A percentile compares a stretch with the other conserved stretches of the same genome.
phyloP scores from a whole-genome alignment of 805 yeast genomes.

The Ogataea sp. region DNA sequence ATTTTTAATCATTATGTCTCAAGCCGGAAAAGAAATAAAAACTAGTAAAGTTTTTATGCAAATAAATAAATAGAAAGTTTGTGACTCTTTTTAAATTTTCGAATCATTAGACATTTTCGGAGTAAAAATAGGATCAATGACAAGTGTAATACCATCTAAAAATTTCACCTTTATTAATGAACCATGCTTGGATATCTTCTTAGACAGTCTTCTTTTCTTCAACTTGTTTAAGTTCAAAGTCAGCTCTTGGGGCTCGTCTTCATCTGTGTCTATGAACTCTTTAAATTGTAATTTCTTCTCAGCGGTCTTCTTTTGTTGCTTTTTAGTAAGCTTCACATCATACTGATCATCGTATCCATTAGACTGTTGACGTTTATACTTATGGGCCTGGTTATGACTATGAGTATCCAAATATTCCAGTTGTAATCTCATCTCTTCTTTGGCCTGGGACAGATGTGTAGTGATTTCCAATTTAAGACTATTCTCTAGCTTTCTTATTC shows the following conservation, averaged over 20 bases:
- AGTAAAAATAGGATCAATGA: constrained; percentile 31
- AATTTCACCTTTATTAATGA: constrained; percentile 29
- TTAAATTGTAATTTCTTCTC: background rate
- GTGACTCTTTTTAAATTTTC: constrained; percentile 4
- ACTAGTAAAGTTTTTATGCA: too few species aligned
- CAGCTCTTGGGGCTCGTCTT: constrained; percentile 1
- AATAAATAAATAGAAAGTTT: background rate
- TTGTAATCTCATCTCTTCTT: too few species aligned
- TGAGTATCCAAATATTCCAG: too few species aligned
- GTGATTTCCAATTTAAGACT: constrained; percentile 20
- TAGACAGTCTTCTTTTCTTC: constrained; percentile 15
- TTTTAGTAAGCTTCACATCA: background rate
- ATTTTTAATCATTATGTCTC: too few species aligned
- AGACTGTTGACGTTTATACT: too few species aligned
- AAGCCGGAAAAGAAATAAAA: too few species aligned
- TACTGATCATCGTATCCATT: too few species aligned
- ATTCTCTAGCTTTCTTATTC: constrained; percentile 30
- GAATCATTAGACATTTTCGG: constrained; percentile 6
- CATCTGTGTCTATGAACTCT: constrained; percentile 1
- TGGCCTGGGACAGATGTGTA: constrained; percentile 7
- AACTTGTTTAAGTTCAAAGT: constrained; percentile 12
- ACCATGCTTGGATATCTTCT: constrained; percentile 24
- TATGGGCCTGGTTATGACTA: too few species aligned
- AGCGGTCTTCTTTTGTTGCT: background rate
- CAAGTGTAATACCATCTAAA: constrained; percentile 28